Evolutionary conservation across 768 basidiomycete genomes (phyloP).

Genomic region (Boletus pseudopeckii): DNA sequence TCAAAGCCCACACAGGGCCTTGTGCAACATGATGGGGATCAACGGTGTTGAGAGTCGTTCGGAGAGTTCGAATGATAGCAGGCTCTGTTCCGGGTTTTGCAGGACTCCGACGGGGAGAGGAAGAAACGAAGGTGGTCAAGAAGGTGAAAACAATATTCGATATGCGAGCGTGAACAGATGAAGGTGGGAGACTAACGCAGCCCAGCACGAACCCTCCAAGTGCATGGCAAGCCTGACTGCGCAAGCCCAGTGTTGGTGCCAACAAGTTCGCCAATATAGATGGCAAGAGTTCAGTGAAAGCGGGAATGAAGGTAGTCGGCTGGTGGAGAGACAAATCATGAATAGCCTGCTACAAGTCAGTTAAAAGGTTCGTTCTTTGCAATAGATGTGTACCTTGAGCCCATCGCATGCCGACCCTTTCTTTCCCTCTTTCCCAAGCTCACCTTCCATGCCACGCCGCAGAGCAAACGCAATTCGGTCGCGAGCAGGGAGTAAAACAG

Average conservation of each 20-base stretch:
- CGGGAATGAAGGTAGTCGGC: conserved; percentile 64
- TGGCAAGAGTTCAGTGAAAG: conserved; percentile 57
- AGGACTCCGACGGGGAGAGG: conserved; percentile 38
- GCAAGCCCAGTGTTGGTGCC: conserved; percentile 60
- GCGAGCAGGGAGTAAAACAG: conserved; percentile 57
- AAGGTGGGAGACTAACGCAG: conserved; percentile 44
- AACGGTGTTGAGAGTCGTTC: conserved; percentile 52
- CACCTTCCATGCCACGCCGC: conserved; percentile 74
- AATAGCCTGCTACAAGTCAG: conserved; percentile 52
- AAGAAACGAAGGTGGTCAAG: conserved; percentile 39
- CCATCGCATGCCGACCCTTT: conserved; percentile 79
- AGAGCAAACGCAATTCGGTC: conserved; percentile 70
- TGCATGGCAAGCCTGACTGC: conserved; percentile 72
- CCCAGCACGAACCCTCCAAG: conserved; percentile 66
- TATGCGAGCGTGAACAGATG: conserved; percentile 49
- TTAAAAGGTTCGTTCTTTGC: conserved; percentile 2
- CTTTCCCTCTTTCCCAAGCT: conserved; percentile 86
- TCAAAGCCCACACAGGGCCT: conserved; percentile 76
- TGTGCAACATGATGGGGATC: conserved; percentile 64
- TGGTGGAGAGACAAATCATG: conserved; percentile 64
- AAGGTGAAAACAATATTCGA: conserved; percentile 46
- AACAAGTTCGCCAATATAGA: conserved; percentile 62
- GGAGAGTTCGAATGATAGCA: conserved; percentile 59
- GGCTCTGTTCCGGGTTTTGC: conserved; percentile 41
- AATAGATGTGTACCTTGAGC: conserved; percentile 52